phyloP scores from a whole-genome alignment of 1,139 yeast species.

The Magnusiomyces tetraspermus region DNA sequence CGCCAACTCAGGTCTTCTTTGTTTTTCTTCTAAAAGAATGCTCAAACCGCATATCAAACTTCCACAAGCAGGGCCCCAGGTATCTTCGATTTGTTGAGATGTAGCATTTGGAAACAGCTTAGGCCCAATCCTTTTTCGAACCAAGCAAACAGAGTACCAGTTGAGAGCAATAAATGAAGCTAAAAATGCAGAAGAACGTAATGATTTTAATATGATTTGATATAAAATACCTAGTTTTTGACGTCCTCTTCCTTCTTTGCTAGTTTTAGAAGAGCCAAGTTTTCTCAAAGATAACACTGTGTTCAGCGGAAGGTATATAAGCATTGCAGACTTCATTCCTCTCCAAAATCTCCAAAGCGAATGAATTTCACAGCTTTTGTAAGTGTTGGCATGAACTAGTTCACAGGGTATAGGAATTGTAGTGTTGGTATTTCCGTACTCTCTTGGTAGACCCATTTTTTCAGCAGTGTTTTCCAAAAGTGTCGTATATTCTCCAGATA shows the following conservation, averaged over 20 bases:
- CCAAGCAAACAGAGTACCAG: constrained; percentile 37
- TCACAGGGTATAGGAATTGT: constrained; percentile 34
- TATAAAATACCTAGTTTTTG: not conserved
- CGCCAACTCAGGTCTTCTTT: constrained; percentile 37
- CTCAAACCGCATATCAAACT: constrained; percentile 34
- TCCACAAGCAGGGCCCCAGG: constrained; percentile 34
- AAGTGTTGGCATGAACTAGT: constrained; percentile 33
- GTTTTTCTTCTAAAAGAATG: constrained; percentile 32
- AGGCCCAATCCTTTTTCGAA: constrained; percentile 33
- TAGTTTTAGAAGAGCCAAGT: not conserved
- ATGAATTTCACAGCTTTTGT: constrained; percentile 34
- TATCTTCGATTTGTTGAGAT: constrained; percentile 31
- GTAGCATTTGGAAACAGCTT: constrained; percentile 23
- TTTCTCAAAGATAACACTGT: constrained; percentile 15
- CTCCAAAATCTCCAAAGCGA: constrained; percentile 33
- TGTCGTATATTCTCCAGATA: constrained; percentile 22
- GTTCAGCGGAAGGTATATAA: constrained; percentile 25
- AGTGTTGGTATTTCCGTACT: constrained; percentile 14
- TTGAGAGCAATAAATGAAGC: constrained; percentile 33
- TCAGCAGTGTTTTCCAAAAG: constrained; percentile 19
- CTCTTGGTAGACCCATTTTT: constrained; percentile 15
- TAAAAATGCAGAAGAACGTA: constrained; percentile 35
- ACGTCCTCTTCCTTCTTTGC: not conserved
- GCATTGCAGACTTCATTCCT: constrained; percentile 33
- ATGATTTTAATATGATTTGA: constrained; percentile 16